These are phyloP conservation scores for Suillus alpinus DNA, from an alignment of 768 basidiomycete species.

Conservation along the genomic window DNA sequence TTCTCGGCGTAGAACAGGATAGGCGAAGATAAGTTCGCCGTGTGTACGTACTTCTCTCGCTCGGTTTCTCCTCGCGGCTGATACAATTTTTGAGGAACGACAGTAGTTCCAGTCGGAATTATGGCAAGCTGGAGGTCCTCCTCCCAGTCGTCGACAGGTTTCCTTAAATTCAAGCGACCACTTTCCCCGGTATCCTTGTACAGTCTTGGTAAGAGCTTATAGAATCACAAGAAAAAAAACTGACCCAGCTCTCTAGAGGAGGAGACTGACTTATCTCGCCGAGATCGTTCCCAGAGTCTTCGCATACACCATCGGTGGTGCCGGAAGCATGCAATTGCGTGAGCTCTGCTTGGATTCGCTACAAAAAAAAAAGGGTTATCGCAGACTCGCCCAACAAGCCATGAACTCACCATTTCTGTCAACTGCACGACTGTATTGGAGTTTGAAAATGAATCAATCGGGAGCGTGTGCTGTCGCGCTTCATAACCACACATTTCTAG, in stretches of 20 bases:
- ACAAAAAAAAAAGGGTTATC: not conserved
- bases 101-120: slow-evolving; percentile 33
- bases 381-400: not conserved
- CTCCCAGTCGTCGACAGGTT: slow-evolving; percentile 10
- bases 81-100: slow-evolving; percentile 68
- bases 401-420: not conserved
- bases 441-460: too few species aligned
- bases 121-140: slow-evolving; percentile 6
- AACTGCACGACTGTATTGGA: not conserved
- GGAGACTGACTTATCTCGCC: not conserved
- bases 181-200: not conserved
- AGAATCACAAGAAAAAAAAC: not conserved
- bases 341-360: not conserved
- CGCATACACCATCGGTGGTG: not conserved
- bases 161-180: not conserved
- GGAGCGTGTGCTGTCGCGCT: not conserved
- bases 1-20: slow-evolving; percentile 57
- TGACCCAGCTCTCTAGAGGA: not conserved
- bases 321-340: not conserved
- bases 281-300: not conserved
- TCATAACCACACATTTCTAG: not conserved
- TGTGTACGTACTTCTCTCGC: slow-evolving; percentile 68
- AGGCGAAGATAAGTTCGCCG: slow-evolving; percentile 55
- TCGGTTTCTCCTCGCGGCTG: slow-evolving; percentile 70
- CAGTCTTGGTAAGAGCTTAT: not conserved